Evolutionary conservation across 2,329 filamentous ascomycete genomes (phyloP), one percentile per base, ranked within the genome.

Genomic region (Akanthomyces muscarius): DNA sequence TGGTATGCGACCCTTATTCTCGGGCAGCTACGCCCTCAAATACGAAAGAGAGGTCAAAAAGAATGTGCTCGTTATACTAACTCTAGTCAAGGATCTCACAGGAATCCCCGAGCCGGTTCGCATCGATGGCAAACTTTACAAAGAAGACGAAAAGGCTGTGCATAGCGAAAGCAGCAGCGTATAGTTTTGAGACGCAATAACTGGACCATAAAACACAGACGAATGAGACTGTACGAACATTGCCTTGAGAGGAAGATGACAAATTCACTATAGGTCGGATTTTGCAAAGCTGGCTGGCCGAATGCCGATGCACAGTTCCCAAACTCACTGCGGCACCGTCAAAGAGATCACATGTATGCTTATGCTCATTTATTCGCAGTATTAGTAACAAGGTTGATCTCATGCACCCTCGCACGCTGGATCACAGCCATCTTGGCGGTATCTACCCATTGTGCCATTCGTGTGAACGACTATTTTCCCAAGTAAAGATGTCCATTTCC

Each of bases 151-250:
- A 42, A 61, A 47, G 23, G 25, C 25, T 6, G n/a, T 25, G 18
- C 48, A 54, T 13, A 61, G 48, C 18, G 58, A 61, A 21, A 61
- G 58, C 28, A 54, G 28, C 50, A 61, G 58, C 14, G 33, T 61
- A 2, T 30, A 28, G 8, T 30, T 51, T 28, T 30, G 47, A 60
- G 13, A 10, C 23, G 6, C 7, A 30, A n/a, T 7, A 21, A 21
- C 23, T 5, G 6, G 13, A 10, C n/a, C 10, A 23, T 7, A 13
- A 25, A 28, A n/a, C 25, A 28, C 13, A 10, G 16, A 4, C 38
- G 14, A 16, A 16, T 5, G 14, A 41, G 1, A 41, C 5, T 3
- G 4, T 41, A 41, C 38, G 14, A 41, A 41, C 14, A 41, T 16
- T 2, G 14, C 14, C 7, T 16, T 41, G 10, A 41, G 4, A 41